Evolutionary conservation across 1,284 basidiomycete species (phyloP).

Genomic region (Ganoderma lingzhi): DNA sequence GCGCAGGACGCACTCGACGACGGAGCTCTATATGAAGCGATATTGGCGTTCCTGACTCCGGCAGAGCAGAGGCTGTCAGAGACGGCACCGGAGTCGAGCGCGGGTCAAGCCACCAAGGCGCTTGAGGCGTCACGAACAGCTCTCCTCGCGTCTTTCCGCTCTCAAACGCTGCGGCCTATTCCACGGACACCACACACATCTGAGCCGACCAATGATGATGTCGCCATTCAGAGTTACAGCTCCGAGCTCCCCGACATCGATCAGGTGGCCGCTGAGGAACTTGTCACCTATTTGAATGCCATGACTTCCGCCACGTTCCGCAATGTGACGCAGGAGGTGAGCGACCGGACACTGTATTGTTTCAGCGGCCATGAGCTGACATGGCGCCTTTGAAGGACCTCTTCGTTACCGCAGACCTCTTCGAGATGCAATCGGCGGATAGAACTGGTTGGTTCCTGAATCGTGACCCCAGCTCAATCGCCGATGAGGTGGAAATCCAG

Average conservation of each 20-base stretch:
- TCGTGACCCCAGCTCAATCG: conserved; percentile 57
- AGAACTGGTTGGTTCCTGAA: conserved; percentile 77
- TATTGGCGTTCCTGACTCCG: conserved; percentile 61
- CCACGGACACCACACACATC: conserved; percentile 38
- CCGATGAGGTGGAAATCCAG: conserved; percentile 77
- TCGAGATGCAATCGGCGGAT: conserved; percentile 82
- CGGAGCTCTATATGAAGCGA: conserved; percentile 60
- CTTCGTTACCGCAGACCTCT: conserved; percentile 74
- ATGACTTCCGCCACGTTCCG: conserved; percentile 77
- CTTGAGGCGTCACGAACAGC: conserved; percentile 54
- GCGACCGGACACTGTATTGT: neutral
- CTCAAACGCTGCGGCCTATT: conserved; percentile 70
- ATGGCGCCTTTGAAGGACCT: conserved; percentile 57
- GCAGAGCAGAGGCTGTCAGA: conserved; percentile 35
- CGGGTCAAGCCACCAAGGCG: conserved; percentile 54
- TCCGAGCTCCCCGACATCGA: conserved; percentile 73
- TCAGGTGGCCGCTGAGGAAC: conserved; percentile 66
- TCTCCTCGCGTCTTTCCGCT: conserved; percentile 57
- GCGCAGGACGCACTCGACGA: conserved; percentile 82
- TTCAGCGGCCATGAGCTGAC: conserved; percentile 3
- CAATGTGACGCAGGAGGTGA: conserved; percentile 78
- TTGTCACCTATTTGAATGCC: conserved; percentile 77
- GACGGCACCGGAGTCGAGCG: conserved; percentile 43
- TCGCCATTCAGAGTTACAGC: conserved; percentile 50
- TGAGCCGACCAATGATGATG: conserved; percentile 40